These are phyloP conservation scores for Crithidia thermophila DNA, from an alignment of 208 protist genomes.

Conservation along the genomic window DNA sequence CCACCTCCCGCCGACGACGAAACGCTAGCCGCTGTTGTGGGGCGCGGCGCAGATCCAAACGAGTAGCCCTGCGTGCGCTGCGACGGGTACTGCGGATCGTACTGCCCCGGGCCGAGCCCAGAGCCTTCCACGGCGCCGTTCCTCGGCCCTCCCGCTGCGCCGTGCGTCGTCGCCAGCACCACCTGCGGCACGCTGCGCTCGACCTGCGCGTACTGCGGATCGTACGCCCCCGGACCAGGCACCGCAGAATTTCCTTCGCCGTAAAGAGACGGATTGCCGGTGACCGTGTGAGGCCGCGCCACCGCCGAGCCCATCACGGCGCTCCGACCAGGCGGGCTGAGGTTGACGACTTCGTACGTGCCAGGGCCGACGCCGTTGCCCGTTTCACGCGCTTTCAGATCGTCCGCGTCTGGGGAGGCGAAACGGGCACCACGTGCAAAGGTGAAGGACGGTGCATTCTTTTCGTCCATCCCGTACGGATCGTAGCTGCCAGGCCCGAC, in stretches of 20 bases:
- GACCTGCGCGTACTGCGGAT: slow-evolving; percentile 28
- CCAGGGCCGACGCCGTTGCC: slow-evolving; percentile 17
- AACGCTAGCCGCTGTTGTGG: background rate
- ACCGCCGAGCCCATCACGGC: slow-evolving; percentile 37
- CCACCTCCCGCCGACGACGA: background rate
- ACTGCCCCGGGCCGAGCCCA: slow-evolving; percentile 18
- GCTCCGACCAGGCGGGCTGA: slow-evolving; percentile 23
- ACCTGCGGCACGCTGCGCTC: slow-evolving; percentile 20
- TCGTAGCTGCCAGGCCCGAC: slow-evolving; percentile 63
- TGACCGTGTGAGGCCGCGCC: slow-evolving; percentile 5
- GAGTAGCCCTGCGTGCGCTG: slow-evolving; percentile 3
- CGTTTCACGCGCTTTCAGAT: background rate
- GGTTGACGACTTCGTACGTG: slow-evolving; percentile 36
- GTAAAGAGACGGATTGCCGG: background rate
- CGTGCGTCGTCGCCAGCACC: slow-evolving; percentile 4
- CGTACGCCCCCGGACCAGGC: slow-evolving; percentile 47
- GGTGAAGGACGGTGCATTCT: slow-evolving; percentile 6
- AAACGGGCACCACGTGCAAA: slow-evolving; percentile 21
- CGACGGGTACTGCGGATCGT: slow-evolving; percentile 24
- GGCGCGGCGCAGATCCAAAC: slow-evolving; percentile 20
- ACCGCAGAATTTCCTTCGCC: background rate
- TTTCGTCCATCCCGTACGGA: slow-evolving; percentile 2
- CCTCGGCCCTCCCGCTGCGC: background rate
- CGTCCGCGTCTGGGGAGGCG: background rate
- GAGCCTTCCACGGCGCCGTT: background rate